Evolutionary conservation across 176 grass and related monocot species (phyloP), one percentile per base, ranked within the genome.

Genomic region (Ampelocalamus luodianensis): DNA sequence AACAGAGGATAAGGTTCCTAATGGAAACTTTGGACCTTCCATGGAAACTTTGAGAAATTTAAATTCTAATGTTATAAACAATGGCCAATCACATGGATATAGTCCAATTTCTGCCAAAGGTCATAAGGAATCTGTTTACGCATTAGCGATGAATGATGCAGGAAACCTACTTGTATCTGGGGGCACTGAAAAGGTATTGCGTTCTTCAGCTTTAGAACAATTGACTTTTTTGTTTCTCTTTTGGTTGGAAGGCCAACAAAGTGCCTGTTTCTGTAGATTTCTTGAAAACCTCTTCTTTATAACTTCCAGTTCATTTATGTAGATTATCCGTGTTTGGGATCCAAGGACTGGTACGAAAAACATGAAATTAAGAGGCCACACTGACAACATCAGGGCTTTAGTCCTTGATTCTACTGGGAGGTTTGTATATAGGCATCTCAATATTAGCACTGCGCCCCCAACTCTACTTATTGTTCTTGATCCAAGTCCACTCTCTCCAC

Each of bases 71-170:
- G 46, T 48, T 3, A 14, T 56, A 6, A 60, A 85, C 39, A 95
- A 83, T 61, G 76, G 63, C 27, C 82, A 92, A 92, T 82, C 88
- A 16, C 88, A 90, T 88, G 90, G 88, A 17, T 95, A 89, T 58
- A 89, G 76, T 84, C 93, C 93, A 65, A 85, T 90, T 78, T n/a
- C 79, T 8, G 93, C 86, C 7, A 91, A 92, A 82, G 90, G 88
- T 34, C 90, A 95, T 60, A 95, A 95, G 66, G 93, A 95, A 51
- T 95, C 93, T 81, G 93, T 95, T 75, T 95, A 95, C 87, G 90
- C 93, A 9, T 44, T 95, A 13, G 88, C 93, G 22, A 95, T 95
- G 93, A 95, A 95, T 72, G 90, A 92, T 65, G 72, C 80, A 72
- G 90, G 93, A 83, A 95, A 74, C 32, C 51, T 95, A 60, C 88